Base-by-base conservation (phyloP, 2,329 filamentous ascomycete genomes). In the Pseudogymnoascus sp. region DNA sequence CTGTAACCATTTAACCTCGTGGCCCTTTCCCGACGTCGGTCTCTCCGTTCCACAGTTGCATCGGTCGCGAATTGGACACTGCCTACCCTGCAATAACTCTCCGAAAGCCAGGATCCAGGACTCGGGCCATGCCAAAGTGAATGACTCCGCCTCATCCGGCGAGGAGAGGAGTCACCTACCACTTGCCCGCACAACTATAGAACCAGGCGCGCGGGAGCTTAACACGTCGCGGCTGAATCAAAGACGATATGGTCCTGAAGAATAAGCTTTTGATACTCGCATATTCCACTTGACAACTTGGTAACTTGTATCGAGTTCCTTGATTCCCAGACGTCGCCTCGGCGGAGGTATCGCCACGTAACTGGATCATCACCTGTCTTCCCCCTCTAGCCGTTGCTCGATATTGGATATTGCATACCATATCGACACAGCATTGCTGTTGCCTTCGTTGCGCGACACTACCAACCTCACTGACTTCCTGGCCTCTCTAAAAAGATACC, bases 141-240 rank as follows among this genome's bases (percentile, higher is more conserved):
- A 54, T 21, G 47, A 54, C 47, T 54, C 47, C 47, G 47, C 47
- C 47, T 54, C 47, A 35, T 35, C 47, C 47, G 29, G 29, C 47
- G 47, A 54, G 47, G 47, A 54, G 29, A 54, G 29, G 47, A 54
- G 47, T 35, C 47, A 54, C 47, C 9, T 33, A 54, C 47, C 47
- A 33, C 47, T 33, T 54, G 29, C 47, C 13, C 47, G 47, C 15
- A 29, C 47, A 54, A 54, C 47, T 54, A 54, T 54, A 54, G 47
- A 54, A 54, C 5, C 29, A 54, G 29, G 47, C 47, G 47, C 15
- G 10, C 29, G 15, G 47, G 15, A 54, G 29, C 47, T 54, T 29
- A 54, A 29, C 29, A 54, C 47, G 35, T 54, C 47, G 29, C 47
- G 29, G 47, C 9, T 10, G 29, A 54, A 54, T 21, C 47, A 54